Evolutionary conservation across 176 grass and related monocot species (phyloP).

Genomic region (Panicum miliaceum): DNA sequence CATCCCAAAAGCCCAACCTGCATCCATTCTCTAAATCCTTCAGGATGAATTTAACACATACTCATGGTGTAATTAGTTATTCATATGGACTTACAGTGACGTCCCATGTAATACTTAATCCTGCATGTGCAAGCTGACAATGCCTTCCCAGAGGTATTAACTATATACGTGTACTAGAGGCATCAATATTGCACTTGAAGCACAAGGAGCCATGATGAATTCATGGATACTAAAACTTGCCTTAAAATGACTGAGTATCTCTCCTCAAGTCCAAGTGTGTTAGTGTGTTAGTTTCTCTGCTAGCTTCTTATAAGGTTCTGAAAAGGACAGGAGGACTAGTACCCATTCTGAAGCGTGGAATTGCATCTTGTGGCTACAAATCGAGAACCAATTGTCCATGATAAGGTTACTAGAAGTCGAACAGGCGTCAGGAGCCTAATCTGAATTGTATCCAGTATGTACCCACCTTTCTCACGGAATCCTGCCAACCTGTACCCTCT

Average conservation of each 20-base stretch:
- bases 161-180: not conserved
- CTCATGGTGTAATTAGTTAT: not conserved
- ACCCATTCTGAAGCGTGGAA: not conserved
- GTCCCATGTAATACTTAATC: not conserved
- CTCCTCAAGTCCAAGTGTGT: not conserved
- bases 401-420: not conserved
- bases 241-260: not conserved
- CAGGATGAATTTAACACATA: not conserved
- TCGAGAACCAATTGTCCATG: not conserved
- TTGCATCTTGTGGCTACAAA: not conserved
- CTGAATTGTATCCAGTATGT: not conserved
- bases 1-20: slow-evolving; percentile 5
- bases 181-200: not conserved
- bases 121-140: not conserved
- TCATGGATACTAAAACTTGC: slow-evolving; percentile 9
- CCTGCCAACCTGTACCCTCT: not conserved
- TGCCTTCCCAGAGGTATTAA: not conserved
- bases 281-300: not conserved
- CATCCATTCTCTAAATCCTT: not conserved
- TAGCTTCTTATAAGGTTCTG: not conserved
- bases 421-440: not conserved
- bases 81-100: not conserved
- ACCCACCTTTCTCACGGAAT: not conserved
- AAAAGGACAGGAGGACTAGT: not conserved
- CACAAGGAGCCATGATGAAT: not conserved